These are phyloP conservation scores for Macrocybe gigantea DNA, from an alignment of 768 basidiomycete species.

Conservation along the genomic window DNA sequence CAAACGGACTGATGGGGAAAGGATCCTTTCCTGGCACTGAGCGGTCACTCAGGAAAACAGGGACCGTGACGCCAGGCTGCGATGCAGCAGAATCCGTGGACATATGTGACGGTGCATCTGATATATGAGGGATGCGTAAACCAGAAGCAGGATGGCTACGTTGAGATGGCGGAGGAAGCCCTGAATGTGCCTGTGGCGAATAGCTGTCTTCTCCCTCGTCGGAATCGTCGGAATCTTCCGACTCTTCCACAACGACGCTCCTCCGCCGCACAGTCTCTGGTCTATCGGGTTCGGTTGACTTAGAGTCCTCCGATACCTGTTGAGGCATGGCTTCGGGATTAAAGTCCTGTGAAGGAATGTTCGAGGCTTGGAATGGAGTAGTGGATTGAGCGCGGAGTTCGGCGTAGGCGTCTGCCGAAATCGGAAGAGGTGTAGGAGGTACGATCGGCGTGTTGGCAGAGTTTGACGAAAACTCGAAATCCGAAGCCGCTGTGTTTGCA, in stretches of 20 bases:
- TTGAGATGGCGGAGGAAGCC: constrained; percentile 39
- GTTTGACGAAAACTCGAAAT: constrained; percentile 42
- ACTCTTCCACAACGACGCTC: constrained; percentile 62
- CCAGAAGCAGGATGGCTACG: constrained; percentile 25
- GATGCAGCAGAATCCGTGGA: constrained; percentile 36
- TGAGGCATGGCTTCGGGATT: constrained; percentile 16
- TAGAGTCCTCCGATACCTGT: constrained; percentile 8
- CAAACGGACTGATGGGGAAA: constrained; percentile 68
- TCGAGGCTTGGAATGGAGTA: constrained; percentile 35
- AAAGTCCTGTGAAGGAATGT: constrained; percentile 23
- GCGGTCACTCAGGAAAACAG: constrained; percentile 40
- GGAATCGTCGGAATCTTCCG: too few species aligned
- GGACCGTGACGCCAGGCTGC: constrained; percentile 38
- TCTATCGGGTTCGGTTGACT: constrained; percentile 27
- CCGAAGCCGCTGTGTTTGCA: constrained; percentile 45
- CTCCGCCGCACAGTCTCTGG: constrained; percentile 42
- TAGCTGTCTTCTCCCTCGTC: constrained; percentile 56
- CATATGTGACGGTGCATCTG: constrained; percentile 45
- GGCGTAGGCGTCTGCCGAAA: constrained; percentile 27
- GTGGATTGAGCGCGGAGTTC: constrained; percentile 37
- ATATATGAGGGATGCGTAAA: constrained; percentile 39
- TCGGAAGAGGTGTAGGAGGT: constrained; percentile 46
- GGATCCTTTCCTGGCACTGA: constrained; percentile 51
- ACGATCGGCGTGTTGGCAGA: constrained; percentile 58
- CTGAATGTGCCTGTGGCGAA: constrained; percentile 32